Conservation (phyloP, 1,284 basidiomycete species). For the Heliocybe sulcata region DNA sequence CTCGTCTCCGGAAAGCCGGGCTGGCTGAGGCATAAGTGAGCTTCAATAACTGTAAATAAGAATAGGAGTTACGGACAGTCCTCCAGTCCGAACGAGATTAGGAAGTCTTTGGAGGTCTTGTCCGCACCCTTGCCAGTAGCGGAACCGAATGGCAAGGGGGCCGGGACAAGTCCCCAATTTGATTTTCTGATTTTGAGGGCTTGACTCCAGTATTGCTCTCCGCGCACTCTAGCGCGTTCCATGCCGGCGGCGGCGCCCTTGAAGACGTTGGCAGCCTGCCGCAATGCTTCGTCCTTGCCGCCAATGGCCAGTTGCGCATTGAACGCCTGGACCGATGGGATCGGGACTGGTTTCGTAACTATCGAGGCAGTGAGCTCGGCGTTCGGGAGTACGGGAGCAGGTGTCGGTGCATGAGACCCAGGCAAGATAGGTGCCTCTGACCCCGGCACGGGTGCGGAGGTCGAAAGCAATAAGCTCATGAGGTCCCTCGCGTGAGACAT, state of each 20-base stretch:
- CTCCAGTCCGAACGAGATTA: constrained; percentile 71
- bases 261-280: constrained; percentile 64
- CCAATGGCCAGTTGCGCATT: constrained; percentile 67
- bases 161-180: constrained; percentile 74
- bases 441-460: constrained; percentile 7
- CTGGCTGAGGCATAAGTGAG: constrained; percentile 38
- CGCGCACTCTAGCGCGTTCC: constrained; percentile 50
- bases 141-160: constrained; percentile 63
- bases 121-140: constrained; percentile 67
- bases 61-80: constrained; percentile 42
- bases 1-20: constrained; percentile 49
- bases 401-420: constrained; percentile 11
- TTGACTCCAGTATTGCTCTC: constrained; percentile 72
- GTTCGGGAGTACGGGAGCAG: constrained; percentile 17
- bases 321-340: constrained; percentile 66
- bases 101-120: constrained; percentile 70
- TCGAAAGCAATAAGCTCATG: constrained; percentile 44
- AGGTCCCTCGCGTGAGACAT: constrained; percentile 70
- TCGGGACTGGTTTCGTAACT: constrained; percentile 56
- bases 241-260: constrained; percentile 61
- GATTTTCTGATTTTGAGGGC: constrained; percentile 64
- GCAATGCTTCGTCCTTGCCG: constrained; percentile 68
- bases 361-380: constrained; percentile 50
- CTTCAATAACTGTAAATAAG: constrained; percentile 8
- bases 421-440: constrained; percentile 1